Evolutionary conservation across 2,329 filamentous ascomycete genomes (phyloP).

Genomic region (Aspergillus clavatus): DNA sequence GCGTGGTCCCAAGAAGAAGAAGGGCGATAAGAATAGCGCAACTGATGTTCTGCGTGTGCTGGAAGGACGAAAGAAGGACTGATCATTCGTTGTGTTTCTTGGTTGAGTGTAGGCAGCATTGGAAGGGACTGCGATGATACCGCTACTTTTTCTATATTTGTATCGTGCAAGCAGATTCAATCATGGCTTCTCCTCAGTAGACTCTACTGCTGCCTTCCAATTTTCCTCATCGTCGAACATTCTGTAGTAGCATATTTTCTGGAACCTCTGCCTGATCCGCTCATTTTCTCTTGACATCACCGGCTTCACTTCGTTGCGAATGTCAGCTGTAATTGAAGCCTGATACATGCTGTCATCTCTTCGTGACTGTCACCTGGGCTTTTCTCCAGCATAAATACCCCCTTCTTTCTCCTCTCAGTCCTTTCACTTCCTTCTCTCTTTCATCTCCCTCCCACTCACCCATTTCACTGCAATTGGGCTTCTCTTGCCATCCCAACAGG

Average conservation of each 20-base stretch:
- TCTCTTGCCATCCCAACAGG: background rate
- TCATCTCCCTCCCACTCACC: background rate
- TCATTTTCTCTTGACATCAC: background rate
- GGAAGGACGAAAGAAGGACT: constrained; percentile 56
- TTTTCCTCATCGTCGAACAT: no score
- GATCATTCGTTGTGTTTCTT: no score
- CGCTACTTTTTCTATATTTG: background rate
- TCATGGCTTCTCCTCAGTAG: no score
- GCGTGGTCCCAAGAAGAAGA: constrained; percentile 52
- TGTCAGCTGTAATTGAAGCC: no score
- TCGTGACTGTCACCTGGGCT: no score
- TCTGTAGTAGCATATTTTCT: constrained; percentile 3
- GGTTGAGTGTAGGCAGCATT: no score
- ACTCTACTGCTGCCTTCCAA: no score
- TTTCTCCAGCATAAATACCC: background rate
- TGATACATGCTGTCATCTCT: no score
- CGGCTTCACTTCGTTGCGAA: no score
- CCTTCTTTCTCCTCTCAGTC: background rate
- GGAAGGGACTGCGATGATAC: no score
- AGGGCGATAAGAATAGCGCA: constrained; percentile 60
- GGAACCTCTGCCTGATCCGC: background rate
- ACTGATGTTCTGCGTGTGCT: constrained; percentile 76
- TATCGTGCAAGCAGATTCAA: no score
- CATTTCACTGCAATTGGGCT: background rate
- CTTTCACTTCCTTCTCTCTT: constrained; percentile 7